These are phyloP conservation scores for Mrakia frigida DNA, from an alignment of 768 basidiomycete species.

Conservation along the genomic window DNA sequence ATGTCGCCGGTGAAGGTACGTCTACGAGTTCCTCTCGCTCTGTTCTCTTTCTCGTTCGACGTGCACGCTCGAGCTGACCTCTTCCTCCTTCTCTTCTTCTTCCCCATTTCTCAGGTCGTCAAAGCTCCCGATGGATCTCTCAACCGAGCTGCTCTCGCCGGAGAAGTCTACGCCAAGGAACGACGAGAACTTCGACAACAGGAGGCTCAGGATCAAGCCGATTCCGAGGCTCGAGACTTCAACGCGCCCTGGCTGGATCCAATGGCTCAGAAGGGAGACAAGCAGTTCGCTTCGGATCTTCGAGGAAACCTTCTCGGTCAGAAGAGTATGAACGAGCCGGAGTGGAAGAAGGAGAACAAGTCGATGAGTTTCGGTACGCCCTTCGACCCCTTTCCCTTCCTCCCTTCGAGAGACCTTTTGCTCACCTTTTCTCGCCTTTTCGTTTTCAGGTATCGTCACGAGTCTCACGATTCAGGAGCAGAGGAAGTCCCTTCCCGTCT, in stretches of 20 bases:
- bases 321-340: constrained; percentile 72
- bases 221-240: constrained; percentile 90
- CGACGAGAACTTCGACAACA: constrained; percentile 89
- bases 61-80: not conserved
- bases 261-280: constrained; percentile 83
- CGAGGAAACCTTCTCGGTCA: constrained; percentile 65
- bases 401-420: not conserved
- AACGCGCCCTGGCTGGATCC: constrained; percentile 97
- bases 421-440: not conserved
- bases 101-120: constrained; percentile 53
- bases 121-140: constrained; percentile 97
- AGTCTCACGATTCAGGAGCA: constrained; percentile 87
- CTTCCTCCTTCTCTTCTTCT: not conserved
- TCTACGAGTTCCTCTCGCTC: not conserved
- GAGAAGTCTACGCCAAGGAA: constrained; percentile 90
- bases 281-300: constrained; percentile 87
- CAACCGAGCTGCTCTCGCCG: constrained; percentile 89
- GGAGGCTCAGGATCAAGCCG: constrained; percentile 87
- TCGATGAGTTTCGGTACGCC: constrained; percentile 75
- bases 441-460: constrained; percentile 60
- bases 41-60: not conserved
- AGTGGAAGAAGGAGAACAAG: constrained; percentile 90
- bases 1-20: constrained; percentile 80
- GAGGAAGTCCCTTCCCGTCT: constrained; percentile 83
- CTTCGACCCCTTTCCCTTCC: not conserved